Base-by-base conservation (phyloP, 2,329 filamentous ascomycete genomes). In the Arthroderma sp. region DNA sequence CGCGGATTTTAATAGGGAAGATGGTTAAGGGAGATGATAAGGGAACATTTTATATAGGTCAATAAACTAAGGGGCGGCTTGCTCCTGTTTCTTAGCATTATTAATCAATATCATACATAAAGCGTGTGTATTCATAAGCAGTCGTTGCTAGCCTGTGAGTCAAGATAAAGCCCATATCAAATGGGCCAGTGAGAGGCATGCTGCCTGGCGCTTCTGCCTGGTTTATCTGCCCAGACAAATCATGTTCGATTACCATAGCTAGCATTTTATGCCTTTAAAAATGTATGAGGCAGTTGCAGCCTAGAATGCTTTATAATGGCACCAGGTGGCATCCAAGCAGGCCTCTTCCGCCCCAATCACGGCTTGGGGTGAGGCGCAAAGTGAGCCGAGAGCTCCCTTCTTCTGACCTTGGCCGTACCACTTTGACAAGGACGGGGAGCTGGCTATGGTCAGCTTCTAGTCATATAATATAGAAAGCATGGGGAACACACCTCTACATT, bases 271-370 rank as follows among this genome's bases (percentile, higher is more conserved):
- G n/a, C n/a, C n/a, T n/a, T n/a, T n/a, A n/a, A n/a, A n/a, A n/a
- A n/a, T n/a, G n/a, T n/a, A n/a, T n/a, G n/a, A n/a, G n/a, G n/a
- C n/a, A 33, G 31, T 33, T 9, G 15, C 4, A 13, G 39, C 5
- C 39, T 43, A 9, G 35, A 3, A 37, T 37, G 19, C 1, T 4
- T 80, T 76, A 95, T 58, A 94, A 64, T 25, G 88, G 89, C 63
- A 95, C 74, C 62, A 97, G 81, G 74, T 96, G 91, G 70, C 91
- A 98, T 56, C 91, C 91, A 65, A 98, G 75, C 70, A 94, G 75
- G 11, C 91, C 93, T 70, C 89, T 80, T 31, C 93, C 93, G 63
- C 91, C 91, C 91, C 93, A 98, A 67, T 91, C 79, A 47, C 82
- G 81, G 64, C 82, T 80, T 56, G 91, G 91, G 52, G 78, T 88